Conservation (phyloP, 306 rosid species). For the Benincasa hispida region DNA sequence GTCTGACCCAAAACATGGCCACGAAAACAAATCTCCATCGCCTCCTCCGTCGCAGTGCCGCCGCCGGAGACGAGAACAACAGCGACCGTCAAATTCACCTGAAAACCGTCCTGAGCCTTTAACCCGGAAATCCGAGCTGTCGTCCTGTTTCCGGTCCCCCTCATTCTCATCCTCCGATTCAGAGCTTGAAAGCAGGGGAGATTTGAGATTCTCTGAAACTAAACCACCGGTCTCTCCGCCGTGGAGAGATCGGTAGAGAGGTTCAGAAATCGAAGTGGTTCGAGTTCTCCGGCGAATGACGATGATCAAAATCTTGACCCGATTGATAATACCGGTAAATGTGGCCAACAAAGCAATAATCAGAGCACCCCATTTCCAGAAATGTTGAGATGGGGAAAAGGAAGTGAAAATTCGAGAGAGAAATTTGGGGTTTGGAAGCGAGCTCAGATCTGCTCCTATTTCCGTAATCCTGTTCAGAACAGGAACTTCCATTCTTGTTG, state of each 20-base stretch:
- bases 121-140: conserved; percentile 11
- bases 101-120: conserved; percentile 6
- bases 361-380: conserved; percentile 31
- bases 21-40: conserved; percentile 19
- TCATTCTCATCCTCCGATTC: conserved; percentile 1
- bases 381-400: conserved; percentile 7
- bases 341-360: conserved; percentile 33
- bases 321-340: conserved; percentile 18
- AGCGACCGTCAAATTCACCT: neutral
- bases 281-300: neutral
- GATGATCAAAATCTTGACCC: conserved; percentile 23
- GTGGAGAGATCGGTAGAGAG: conserved; percentile 8
- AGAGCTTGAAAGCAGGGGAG: neutral
- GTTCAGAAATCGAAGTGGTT: neutral
- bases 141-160: neutral
- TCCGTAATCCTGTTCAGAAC: conserved; percentile 17
- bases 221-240: neutral
- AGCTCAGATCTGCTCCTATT: conserved; percentile 10
- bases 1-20: conserved; percentile 22
- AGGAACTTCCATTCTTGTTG: conserved; percentile 19
- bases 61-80: conserved; percentile 16
- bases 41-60: neutral
- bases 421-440: conserved; percentile 7
- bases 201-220: conserved; percentile 9
- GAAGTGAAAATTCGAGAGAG: conserved; percentile 9